phyloP scores from a whole-genome alignment of 2,329 filamentous ascomycete genomes.

The Claviceps lovelessii region DNA sequence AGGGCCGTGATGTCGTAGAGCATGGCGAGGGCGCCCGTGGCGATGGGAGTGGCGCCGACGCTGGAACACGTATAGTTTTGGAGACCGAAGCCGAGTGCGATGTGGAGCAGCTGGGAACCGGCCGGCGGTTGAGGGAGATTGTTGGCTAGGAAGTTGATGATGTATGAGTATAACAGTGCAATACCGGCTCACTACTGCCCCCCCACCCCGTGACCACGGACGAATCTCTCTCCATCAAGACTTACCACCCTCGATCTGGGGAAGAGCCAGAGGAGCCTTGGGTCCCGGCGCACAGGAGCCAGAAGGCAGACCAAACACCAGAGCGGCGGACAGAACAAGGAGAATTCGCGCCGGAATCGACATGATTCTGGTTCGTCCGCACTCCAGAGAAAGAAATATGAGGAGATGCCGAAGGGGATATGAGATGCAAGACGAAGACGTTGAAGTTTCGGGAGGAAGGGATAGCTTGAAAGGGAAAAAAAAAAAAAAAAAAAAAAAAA shows the following conservation, averaged over 20 bases:
- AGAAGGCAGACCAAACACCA: conserved; percentile 17
- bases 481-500: too few species aligned
- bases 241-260: conserved; percentile 1
- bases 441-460: too few species aligned
- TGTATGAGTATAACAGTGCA: neutral
- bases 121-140: conserved; percentile 31
- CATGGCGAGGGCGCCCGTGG: conserved; percentile 43
- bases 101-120: conserved; percentile 31
- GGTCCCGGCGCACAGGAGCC: conserved; percentile 9
- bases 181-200: too few species aligned
- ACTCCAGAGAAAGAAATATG: neutral
- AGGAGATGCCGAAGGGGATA: too few species aligned
- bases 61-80: conserved; percentile 54
- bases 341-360: conserved; percentile 19
- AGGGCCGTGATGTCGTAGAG: conserved; percentile 42
- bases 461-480: too few species aligned
- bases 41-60: conserved; percentile 19
- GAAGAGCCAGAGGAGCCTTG: neutral
- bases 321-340: conserved; percentile 18
- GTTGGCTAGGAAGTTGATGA: conserved; percentile 13
- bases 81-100: conserved; percentile 48
- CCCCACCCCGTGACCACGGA: too few species aligned
- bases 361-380: conserved; percentile 12
- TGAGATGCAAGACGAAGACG: too few species aligned
- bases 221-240: neutral